These are phyloP conservation scores for Erythrobasidium yunnanense DNA, from an alignment of 768 basidiomycete species.

Conservation along the genomic window DNA sequence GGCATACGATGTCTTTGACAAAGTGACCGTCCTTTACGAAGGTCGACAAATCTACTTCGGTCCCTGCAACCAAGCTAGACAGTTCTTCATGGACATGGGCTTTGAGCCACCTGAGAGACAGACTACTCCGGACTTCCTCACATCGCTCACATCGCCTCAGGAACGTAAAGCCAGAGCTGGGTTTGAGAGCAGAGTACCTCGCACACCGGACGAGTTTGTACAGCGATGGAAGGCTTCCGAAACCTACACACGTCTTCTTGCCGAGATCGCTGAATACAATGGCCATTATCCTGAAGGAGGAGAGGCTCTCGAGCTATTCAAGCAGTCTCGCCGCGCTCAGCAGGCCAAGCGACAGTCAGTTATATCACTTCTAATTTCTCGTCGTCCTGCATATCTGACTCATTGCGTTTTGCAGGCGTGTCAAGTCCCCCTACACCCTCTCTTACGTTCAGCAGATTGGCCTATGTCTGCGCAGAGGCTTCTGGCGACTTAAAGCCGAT, in stretches of 20 bases:
- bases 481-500: slow-evolving; percentile 48
- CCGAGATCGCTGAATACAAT: slow-evolving; percentile 43
- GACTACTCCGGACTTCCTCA: slow-evolving; percentile 46
- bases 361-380: too few species aligned
- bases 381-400: too few species aligned
- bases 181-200: slow-evolving; percentile 46
- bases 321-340: slow-evolving; percentile 40
- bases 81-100: slow-evolving; percentile 48
- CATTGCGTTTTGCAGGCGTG: too few species aligned
- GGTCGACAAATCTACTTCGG: slow-evolving; percentile 50
- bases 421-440: slow-evolving; percentile 46
- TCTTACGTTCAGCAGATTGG: slow-evolving; percentile 47
- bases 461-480: slow-evolving; percentile 47
- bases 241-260: slow-evolving; percentile 38
- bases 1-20: slow-evolving; percentile 44
- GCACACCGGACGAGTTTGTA: slow-evolving; percentile 47
- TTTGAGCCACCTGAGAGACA: slow-evolving; percentile 47
- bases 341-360: slow-evolving; percentile 44
- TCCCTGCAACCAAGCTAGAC: slow-evolving; percentile 42
- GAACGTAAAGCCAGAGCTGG: slow-evolving; percentile 44
- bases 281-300: slow-evolving; percentile 40
- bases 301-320: slow-evolving; percentile 40
- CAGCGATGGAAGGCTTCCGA: slow-evolving; percentile 43
- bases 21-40: slow-evolving; percentile 47
- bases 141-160: slow-evolving; percentile 57